Conservation (phyloP, 208 protist species). For the Histomonas meleagridis region DNA sequence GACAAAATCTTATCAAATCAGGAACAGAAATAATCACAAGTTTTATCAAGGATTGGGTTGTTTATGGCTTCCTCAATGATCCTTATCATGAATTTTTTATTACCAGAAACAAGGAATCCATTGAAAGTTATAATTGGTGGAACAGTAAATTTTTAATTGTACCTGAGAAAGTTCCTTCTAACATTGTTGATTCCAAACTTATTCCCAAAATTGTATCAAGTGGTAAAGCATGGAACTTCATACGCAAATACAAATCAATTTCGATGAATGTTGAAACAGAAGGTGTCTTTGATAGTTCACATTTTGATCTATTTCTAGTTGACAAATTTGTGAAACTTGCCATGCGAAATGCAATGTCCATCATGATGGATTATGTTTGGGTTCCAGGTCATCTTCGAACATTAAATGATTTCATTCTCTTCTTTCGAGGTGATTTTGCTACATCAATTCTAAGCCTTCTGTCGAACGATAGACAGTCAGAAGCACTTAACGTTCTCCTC, state of each 20-base stretch:
- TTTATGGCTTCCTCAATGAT: neutral
- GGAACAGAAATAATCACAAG: neutral
- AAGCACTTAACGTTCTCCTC: neutral
- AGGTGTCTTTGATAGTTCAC: neutral
- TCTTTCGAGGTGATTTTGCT: neutral
- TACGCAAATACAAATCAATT: neutral
- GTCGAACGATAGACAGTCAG: neutral
- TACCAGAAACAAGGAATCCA: neutral
- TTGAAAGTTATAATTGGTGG: constrained; percentile 26
- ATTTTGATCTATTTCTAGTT: neutral
- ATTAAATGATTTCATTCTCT: neutral
- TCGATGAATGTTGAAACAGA: neutral
- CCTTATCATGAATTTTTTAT: constrained; percentile 21
- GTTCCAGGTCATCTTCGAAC: neutral
- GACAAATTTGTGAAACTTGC: neutral
- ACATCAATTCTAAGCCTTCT: neutral
- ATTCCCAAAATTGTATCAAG: neutral
- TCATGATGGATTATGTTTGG: neutral
- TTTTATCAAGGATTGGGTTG: neutral
- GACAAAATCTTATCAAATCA: neutral
- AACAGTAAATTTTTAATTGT: neutral
- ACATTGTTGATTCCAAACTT: neutral
- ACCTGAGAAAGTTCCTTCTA: neutral
- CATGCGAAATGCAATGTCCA: constrained; percentile 10
- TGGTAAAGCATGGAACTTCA: constrained; percentile 6